Evolutionary conservation across 2,329 filamentous ascomycete species (phyloP).

Genomic region (Aciculosporium take): DNA sequence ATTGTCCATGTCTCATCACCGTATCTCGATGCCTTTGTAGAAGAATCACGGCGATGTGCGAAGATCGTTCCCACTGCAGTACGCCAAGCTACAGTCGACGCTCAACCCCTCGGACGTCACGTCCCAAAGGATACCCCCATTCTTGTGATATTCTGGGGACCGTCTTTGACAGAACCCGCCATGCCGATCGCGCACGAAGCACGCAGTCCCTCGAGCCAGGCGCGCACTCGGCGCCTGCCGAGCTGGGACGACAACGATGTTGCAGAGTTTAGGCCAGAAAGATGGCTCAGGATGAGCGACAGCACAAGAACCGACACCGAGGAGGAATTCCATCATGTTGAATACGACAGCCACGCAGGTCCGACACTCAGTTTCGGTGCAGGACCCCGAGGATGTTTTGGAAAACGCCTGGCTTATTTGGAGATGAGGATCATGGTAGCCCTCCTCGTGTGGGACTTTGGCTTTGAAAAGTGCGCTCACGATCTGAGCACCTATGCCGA

Average conservation of each 20-base stretch:
- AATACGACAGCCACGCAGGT: not conserved
- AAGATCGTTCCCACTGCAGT: conserved; percentile 14
- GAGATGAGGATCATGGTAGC: conserved; percentile 14
- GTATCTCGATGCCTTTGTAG: conserved; percentile 23
- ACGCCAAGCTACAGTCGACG: conserved; percentile 18
- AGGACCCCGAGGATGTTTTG: conserved; percentile 15
- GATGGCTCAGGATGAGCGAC: conserved; percentile 18
- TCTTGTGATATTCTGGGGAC: conserved; percentile 14
- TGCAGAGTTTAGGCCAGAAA: conserved; percentile 19
- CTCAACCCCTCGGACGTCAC: conserved; percentile 17
- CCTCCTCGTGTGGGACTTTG: conserved; percentile 17
- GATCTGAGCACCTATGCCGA: not conserved
- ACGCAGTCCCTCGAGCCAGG: conserved; percentile 10
- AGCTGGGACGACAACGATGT: conserved; percentile 14
- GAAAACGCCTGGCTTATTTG: conserved; percentile 15
- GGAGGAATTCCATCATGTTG: not conserved
- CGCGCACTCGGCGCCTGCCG: conserved; percentile 9
- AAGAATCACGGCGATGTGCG: conserved; percentile 20
- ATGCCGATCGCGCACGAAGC: conserved; percentile 2
- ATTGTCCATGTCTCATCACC: conserved; percentile 11
- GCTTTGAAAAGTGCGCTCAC: not conserved
- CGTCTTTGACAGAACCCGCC: conserved; percentile 6
- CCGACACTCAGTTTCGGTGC: conserved; percentile 12
- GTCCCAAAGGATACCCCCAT: conserved; percentile 22
- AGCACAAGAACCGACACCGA: not conserved